A percentile compares a stretch with the other conserved stretches of the same genome.
Evolutionary conservation across 2,329 filamentous ascomycete genomes (phyloP).

Genomic region (Tympanopsis confertula): DNA sequence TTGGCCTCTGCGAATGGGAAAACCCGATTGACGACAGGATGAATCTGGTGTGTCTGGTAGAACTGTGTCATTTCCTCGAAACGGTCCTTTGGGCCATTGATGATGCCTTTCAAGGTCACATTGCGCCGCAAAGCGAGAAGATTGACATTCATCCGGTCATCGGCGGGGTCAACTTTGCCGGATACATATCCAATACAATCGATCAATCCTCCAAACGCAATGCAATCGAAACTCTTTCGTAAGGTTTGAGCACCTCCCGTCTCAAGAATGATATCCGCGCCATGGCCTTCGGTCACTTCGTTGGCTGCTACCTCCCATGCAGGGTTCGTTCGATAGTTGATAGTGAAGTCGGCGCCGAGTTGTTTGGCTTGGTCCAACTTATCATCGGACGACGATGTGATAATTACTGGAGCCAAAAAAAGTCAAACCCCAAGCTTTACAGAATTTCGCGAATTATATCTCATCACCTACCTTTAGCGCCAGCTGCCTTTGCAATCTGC

Average conservation of each 20-base stretch:
- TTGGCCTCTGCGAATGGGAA: slow-evolving; percentile 33
- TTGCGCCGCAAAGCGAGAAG: slow-evolving; percentile 25
- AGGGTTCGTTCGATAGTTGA: slow-evolving; percentile 41
- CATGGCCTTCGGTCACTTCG: slow-evolving; percentile 26
- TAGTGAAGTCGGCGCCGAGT: slow-evolving; percentile 36
- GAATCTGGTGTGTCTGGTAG: slow-evolving; percentile 29
- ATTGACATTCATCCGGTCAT: slow-evolving; percentile 42
- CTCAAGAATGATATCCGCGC: slow-evolving; percentile 43
- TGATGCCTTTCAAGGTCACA: slow-evolving; percentile 30
- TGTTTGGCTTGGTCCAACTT: slow-evolving; percentile 32
- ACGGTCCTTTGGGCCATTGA: slow-evolving; percentile 44
- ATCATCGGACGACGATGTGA: slow-evolving; percentile 40
- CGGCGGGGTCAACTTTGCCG: slow-evolving; percentile 34
- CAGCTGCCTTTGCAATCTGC: slow-evolving; percentile 40
- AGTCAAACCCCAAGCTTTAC: slow-evolving; percentile 23
- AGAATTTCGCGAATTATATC: slow-evolving; percentile 26
- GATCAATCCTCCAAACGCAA: slow-evolving; percentile 42
- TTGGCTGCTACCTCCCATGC: slow-evolving; percentile 37
- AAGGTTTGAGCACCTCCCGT: slow-evolving; percentile 39
- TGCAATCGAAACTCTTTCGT: slow-evolving; percentile 35
- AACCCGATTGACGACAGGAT: slow-evolving; percentile 32
- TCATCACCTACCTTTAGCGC: slow-evolving; percentile 27
- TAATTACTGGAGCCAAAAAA: slow-evolving; percentile 35
- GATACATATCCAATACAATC: slow-evolving; percentile 27
- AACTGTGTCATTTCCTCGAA: slow-evolving; percentile 41